Evolutionary conservation across 805 yeast genomes (phyloP).

Genomic region (Ogataea ramenticola): DNA sequence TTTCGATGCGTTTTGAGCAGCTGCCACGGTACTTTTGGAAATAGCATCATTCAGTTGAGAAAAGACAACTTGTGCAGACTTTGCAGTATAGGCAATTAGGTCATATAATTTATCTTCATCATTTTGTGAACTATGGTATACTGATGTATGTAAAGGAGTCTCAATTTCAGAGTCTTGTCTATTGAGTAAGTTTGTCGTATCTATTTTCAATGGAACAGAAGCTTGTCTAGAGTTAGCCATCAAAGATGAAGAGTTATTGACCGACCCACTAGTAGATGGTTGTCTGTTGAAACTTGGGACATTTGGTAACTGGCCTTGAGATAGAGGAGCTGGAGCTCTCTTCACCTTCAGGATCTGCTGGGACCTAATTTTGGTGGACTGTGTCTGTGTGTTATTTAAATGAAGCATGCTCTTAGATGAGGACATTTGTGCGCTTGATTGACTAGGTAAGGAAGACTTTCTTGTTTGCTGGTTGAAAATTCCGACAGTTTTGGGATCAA

Average conservation of each 20-base stretch:
- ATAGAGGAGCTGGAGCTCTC: constrained; percentile 13
- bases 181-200: constrained; percentile 10
- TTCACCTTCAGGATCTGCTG: constrained; percentile 11
- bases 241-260: neutral
- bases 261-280: neutral
- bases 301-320: neutral
- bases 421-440: constrained; percentile 2
- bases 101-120: constrained; percentile 24
- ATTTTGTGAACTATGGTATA: constrained; percentile 8
- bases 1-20: constrained; percentile 29
- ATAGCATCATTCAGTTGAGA: constrained; percentile 66
- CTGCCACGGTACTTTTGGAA: constrained; percentile 52
- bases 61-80: constrained; percentile 68
- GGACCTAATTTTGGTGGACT: neutral
- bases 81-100: constrained; percentile 22
- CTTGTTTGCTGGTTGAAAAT: constrained; percentile 1
- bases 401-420: constrained; percentile 9
- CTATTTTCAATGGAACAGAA: constrained; percentile 20
- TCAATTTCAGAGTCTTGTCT: constrained; percentile 24
- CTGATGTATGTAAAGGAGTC: constrained; percentile 4
- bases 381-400: neutral
- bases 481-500: constrained; percentile 14
- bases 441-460: constrained; percentile 1
- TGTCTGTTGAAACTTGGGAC: neutral
- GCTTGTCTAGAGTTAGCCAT: neutral